Conservation (phyloP, 441 rosid genomes). For the Syzygium malaccense region DNA sequence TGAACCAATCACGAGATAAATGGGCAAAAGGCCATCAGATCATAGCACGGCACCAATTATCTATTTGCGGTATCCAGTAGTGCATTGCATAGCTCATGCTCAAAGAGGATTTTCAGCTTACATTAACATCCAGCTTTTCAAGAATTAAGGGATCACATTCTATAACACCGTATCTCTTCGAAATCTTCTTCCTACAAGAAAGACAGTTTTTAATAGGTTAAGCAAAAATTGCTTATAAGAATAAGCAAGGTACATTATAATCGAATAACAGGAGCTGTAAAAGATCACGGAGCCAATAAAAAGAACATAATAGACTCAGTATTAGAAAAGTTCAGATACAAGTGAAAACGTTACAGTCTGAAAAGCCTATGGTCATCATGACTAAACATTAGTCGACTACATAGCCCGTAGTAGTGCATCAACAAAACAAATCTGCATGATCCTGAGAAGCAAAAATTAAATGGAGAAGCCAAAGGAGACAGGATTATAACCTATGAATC, state of each 20-base stretch:
- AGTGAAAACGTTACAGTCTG: background rate
- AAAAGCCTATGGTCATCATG: background rate
- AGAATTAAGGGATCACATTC: constrained; percentile 78
- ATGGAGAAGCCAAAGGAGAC: background rate
- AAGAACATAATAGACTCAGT: background rate
- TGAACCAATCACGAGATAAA: background rate
- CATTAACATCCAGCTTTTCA: constrained; percentile 70
- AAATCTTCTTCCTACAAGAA: constrained; percentile 47
- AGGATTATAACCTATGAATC: background rate
- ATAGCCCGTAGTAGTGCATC: background rate
- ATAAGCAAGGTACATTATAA: background rate
- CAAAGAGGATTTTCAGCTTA: constrained; percentile 34
- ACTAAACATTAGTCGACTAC: background rate
- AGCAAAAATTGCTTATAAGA: background rate
- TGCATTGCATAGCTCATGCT: background rate
- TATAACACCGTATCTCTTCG: constrained; percentile 70
- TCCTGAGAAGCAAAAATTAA: background rate
- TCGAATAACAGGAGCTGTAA: background rate
- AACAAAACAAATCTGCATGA: background rate
- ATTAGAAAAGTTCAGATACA: background rate
- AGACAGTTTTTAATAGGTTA: background rate
- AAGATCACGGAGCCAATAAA: background rate
- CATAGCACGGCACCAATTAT: background rate
- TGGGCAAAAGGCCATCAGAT: background rate
- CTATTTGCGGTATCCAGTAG: background rate